Evolutionary conservation across 2,329 filamentous ascomycete species (phyloP).

Genomic region (Leptographium radiaticola): DNA sequence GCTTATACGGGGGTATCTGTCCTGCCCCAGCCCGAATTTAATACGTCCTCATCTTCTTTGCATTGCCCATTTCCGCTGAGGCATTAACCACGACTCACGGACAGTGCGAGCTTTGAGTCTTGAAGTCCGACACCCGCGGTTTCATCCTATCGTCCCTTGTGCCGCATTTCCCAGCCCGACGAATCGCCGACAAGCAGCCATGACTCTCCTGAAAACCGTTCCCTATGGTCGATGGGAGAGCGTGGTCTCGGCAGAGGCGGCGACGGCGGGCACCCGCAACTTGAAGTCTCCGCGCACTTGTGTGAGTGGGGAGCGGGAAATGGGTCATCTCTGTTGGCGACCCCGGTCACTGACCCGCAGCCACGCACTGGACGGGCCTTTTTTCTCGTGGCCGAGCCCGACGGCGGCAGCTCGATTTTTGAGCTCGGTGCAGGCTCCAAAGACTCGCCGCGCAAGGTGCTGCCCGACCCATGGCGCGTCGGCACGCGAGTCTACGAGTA

Average conservation of each 20-base stretch:
- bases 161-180: not conserved
- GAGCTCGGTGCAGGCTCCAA: slow-evolving; percentile 21
- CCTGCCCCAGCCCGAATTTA: too few relatives aligned
- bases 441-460: slow-evolving; percentile 18
- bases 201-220: slow-evolving; percentile 13
- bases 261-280: slow-evolving; percentile 20
- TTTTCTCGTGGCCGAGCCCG: slow-evolving; percentile 23
- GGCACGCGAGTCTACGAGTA: slow-evolving; percentile 38
- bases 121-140: too few relatives aligned
- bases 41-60: too few relatives aligned
- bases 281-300: slow-evolving; percentile 23
- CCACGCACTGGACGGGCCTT: slow-evolving; percentile 18
- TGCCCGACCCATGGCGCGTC: slow-evolving; percentile 30
- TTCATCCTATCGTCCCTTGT: not conserved
- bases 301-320: slow-evolving; percentile 12
- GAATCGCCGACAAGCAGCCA: not conserved
- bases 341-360: not conserved
- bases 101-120: too few relatives aligned
- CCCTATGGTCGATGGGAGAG: slow-evolving; percentile 28
- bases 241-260: slow-evolving; percentile 22
- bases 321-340: not conserved
- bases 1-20: too few relatives aligned
- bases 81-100: too few relatives aligned
- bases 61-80: too few relatives aligned
- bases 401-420: slow-evolving; percentile 31